phyloP scores from a whole-genome alignment of 495 filamentous ascomycete genomes.

The Xylaria palmicola region DNA sequence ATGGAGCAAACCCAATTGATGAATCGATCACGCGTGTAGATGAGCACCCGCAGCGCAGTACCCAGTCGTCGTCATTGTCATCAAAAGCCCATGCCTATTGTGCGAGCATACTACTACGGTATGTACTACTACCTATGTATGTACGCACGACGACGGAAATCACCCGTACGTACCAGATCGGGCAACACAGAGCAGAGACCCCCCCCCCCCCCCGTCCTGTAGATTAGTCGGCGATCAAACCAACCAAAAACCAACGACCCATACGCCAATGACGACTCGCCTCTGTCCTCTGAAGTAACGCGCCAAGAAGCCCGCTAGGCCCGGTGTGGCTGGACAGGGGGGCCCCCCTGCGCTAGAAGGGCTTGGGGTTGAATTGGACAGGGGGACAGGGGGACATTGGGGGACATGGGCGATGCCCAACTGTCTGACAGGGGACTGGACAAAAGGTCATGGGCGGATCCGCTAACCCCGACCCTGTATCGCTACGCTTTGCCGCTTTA shows the following conservation, averaged over 20 bases:
- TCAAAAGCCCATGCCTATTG: no score
- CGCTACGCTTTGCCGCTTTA: constrained; percentile 10
- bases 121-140: no score
- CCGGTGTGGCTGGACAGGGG: not conserved
- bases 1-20: no score
- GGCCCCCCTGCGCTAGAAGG: not conserved
- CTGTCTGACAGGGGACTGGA: not conserved
- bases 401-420: constrained; percentile 5
- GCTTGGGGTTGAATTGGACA: not conserved
- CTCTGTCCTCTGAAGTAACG: not conserved
- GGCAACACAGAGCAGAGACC: not conserved
- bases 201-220: not conserved
- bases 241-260: not conserved
- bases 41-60: no score
- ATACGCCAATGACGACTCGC: not conserved
- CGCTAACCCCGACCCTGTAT: not conserved
- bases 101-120: no score
- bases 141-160: no score
- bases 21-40: no score
- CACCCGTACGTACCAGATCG: not conserved
- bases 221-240: constrained; percentile 15
- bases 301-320: not conserved
- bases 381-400: not conserved
- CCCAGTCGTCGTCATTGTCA: no score
- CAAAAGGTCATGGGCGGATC: not conserved